Evolutionary conservation across 1,139 yeast genomes (phyloP), one percentile per base, ranked within the genome.

Genomic region (Meyerozyma athensensis): DNA sequence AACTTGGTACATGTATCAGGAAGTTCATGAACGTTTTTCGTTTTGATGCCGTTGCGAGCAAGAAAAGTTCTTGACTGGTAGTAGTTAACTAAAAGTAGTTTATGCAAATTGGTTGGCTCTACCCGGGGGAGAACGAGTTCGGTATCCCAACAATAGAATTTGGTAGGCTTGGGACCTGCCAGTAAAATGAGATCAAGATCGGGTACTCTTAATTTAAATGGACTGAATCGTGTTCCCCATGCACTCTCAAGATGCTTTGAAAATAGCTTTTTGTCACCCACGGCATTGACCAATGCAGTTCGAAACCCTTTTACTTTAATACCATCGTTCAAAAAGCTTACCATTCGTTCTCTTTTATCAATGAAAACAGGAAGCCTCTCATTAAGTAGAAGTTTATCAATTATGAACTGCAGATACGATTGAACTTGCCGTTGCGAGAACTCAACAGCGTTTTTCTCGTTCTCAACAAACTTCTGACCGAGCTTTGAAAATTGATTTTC

Each of bases 51-150:
- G 8, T 40, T 26, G 2, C 36, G 37, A 9, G 39, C 33, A 19
- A 53, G 40, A 17, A 46, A 47, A 4, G 43, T 36, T 33, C 56
- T 40, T 3, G 56, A 47, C 19, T 50, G 46, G 14, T 34, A 43
- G 19, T 45, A 53, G 33, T 53, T 48, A 12, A 52, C 40, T 16
- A 39, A 32, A 13, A 48, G 39, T 3, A 52, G 38, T 33, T 47
- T 49, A 19, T 43, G 41, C 23, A 50, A 39, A 8, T 39, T 23
- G 14, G 36, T 34, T 10, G 35, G n/a, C 8, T 17, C 26, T 16
- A 30, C 31, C 9, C 7, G 10, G 10, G 32, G 32, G 7, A 28
- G 9, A 13, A 6, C 5, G 8, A 28, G 32, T 14, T 16, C 32
- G 10, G 16, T 12, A 12, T 9, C 18, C 32, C 32, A 28, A 13